Percentiles rank a stretch among this genome's conserved stretches.
These are phyloP conservation scores for Termitomyces sp. DNA, from an alignment of 768 basidiomycete genomes.

Conservation along the genomic window DNA sequence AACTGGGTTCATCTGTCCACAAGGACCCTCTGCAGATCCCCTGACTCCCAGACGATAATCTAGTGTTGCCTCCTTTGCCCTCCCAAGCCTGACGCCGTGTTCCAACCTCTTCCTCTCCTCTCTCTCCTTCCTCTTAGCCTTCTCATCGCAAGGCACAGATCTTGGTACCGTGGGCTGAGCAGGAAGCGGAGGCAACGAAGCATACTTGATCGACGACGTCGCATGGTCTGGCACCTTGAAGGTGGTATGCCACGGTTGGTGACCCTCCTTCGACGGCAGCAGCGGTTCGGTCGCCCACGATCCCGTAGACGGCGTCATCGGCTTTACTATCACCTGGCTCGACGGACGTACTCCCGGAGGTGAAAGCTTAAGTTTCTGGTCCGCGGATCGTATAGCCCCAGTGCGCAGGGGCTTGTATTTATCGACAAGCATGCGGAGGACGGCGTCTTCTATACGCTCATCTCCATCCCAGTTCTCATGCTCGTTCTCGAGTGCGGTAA, in stretches of 20 bases:
- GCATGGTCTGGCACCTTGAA: slow-evolving; percentile 58
- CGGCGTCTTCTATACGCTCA: slow-evolving; percentile 61
- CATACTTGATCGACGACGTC: slow-evolving; percentile 46
- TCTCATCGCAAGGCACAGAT: slow-evolving; percentile 24
- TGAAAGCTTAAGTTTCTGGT: slow-evolving; percentile 55
- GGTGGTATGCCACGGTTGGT: slow-evolving; percentile 67
- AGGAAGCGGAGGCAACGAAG: slow-evolving; percentile 31
- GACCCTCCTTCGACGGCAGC: slow-evolving; percentile 48
- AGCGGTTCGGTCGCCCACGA: slow-evolving; percentile 49
- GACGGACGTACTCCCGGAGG: slow-evolving; percentile 33
- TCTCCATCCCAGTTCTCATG: slow-evolving; percentile 77
- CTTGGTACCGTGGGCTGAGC: slow-evolving; percentile 10
- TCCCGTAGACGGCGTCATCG: slow-evolving; percentile 20
- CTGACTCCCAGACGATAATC: slow-evolving; percentile 69
- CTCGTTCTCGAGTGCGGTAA: slow-evolving; percentile 32
- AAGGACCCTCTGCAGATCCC: slow-evolving; percentile 13
- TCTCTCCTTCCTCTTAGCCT: slow-evolving; percentile 35
- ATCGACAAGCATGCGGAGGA: slow-evolving; percentile 82
- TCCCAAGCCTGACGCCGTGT: slow-evolving; percentile 49
- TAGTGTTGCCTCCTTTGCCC: slow-evolving; percentile 66
- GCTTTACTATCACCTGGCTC: slow-evolving; percentile 9
- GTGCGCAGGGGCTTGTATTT: slow-evolving; percentile 79
- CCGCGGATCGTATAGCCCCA: slow-evolving; percentile 52
- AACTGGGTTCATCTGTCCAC: slow-evolving; percentile 45
- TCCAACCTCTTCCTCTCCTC: slow-evolving; percentile 48